Conservation (phyloP, 2,329 filamentous ascomycete species). For the Zasmidium cellare region DNA sequence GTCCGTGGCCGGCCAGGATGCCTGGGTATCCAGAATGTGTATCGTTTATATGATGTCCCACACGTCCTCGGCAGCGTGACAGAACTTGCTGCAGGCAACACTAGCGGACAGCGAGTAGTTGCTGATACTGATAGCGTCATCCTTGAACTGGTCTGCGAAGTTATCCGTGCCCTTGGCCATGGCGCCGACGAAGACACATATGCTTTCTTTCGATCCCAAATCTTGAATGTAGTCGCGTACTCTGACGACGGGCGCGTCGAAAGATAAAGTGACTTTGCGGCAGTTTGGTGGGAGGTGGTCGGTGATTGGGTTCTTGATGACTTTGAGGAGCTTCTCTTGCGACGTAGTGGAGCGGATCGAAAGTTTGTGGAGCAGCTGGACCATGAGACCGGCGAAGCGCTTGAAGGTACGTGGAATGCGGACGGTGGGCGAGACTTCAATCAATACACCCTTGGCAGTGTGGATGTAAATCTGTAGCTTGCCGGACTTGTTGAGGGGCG, state of each 20-base stretch:
- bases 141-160: conserved; percentile 91
- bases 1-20: not conserved
- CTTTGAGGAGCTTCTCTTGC: conserved; percentile 94
- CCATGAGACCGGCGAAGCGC: conserved; percentile 97
- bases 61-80: conserved; percentile 93
- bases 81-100: conserved; percentile 99
- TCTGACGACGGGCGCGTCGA: conserved; percentile 83
- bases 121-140: conserved; percentile 97
- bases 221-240: conserved; percentile 85
- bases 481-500: conserved; percentile 97
- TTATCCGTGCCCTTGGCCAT: conserved; percentile 97
- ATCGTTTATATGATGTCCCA: conserved; percentile 81
- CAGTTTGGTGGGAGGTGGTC: conserved; percentile 96
- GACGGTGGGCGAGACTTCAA: conserved; percentile 96
- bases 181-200: conserved; percentile 95
- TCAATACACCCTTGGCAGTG: conserved; percentile 93
- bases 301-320: conserved; percentile 97
- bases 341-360: conserved; percentile 96
- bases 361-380: conserved; percentile 91
- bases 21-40: not conserved
- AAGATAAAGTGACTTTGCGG: conserved; percentile 95
- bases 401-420: conserved; percentile 98
- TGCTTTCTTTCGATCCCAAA: conserved; percentile 80
- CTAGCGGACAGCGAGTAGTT: conserved; percentile 97
- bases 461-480: conserved; percentile 98